Evolutionary conservation across 2,329 filamentous ascomycete species (phyloP).

Genomic region (Phaeosphaeria sp.): DNA sequence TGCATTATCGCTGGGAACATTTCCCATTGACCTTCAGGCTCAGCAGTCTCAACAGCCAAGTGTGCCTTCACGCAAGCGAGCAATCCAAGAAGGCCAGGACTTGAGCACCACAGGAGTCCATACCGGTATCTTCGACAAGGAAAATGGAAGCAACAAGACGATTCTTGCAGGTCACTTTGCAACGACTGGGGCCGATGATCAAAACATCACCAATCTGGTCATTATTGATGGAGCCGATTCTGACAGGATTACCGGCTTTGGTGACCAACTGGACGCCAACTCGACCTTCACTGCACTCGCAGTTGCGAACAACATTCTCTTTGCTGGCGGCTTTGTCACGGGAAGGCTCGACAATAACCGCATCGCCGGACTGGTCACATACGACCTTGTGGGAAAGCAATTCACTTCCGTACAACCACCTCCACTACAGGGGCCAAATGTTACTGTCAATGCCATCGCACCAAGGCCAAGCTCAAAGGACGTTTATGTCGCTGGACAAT

Average conservation of each 20-base stretch:
- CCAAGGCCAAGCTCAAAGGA: constrained; percentile 73
- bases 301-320: constrained; percentile 62
- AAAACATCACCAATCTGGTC: constrained; percentile 77
- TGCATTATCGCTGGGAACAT: constrained; percentile 50
- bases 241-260: constrained; percentile 72
- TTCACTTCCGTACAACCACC: constrained; percentile 75
- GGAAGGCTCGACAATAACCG: constrained; percentile 69
- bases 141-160: constrained; percentile 76
- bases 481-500: constrained; percentile 86
- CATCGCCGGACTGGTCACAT: constrained; percentile 78
- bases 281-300: constrained; percentile 78
- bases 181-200: constrained; percentile 71
- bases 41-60: constrained; percentile 27
- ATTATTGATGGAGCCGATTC: constrained; percentile 79
- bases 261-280: constrained; percentile 68
- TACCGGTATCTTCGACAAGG: constrained; percentile 78
- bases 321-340: constrained; percentile 79
- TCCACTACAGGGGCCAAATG: constrained; percentile 71
- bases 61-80: constrained; percentile 49
- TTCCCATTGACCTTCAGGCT: constrained; percentile 47
- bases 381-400: constrained; percentile 71
- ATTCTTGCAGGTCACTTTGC: constrained; percentile 88
- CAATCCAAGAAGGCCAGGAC: constrained; percentile 51
- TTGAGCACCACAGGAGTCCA: constrained; percentile 70
- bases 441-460: constrained; percentile 78